A percentile compares a stretch with the other conserved stretches of the same genome.
Conservation (phyloP, 176 grass and related monocot species). For the Raddia guianensis region DNA sequence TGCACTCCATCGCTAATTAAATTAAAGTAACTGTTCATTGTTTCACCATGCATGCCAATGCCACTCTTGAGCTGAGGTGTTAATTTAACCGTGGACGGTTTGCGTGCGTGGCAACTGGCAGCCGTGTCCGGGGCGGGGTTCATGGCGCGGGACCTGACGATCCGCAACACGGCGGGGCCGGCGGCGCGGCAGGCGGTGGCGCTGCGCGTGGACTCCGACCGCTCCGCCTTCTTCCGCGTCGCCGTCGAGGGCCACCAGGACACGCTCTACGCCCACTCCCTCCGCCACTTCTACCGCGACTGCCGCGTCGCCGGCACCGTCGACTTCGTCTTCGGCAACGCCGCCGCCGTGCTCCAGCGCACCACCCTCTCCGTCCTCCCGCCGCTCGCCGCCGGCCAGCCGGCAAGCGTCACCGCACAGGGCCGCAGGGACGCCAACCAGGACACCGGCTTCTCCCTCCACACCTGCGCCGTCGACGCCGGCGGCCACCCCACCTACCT, state of each 20-base stretch:
- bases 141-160: constrained; percentile 71
- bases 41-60: too few relatives aligned
- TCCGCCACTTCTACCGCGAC: constrained; percentile 87
- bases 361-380: constrained; percentile 39
- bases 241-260: constrained; percentile 84
- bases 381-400: constrained; percentile 49
- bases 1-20: too few relatives aligned
- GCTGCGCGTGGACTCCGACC: constrained; percentile 79
- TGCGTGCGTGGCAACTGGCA: constrained; percentile 9
- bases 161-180: constrained; percentile 80
- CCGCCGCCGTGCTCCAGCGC: constrained; percentile 63
- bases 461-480: constrained; percentile 61
- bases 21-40: too few relatives aligned
- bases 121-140: constrained; percentile 73
- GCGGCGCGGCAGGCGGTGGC: constrained; percentile 72
- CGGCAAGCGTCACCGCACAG: constrained; percentile 70
- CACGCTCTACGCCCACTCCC: constrained; percentile 89
- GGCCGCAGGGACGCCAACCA: constrained; percentile 65
- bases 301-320: constrained; percentile 75
- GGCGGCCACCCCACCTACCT: constrained; percentile 57
- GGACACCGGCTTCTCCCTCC: constrained; percentile 74
- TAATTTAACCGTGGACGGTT: too few relatives aligned
- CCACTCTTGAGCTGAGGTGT: too few relatives aligned
- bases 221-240: constrained; percentile 84
- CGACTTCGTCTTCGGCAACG: constrained; percentile 92